Evolutionary conservation across 148 eudicot genomes (phyloP).

Genomic region (Polygonum maritimum): DNA sequence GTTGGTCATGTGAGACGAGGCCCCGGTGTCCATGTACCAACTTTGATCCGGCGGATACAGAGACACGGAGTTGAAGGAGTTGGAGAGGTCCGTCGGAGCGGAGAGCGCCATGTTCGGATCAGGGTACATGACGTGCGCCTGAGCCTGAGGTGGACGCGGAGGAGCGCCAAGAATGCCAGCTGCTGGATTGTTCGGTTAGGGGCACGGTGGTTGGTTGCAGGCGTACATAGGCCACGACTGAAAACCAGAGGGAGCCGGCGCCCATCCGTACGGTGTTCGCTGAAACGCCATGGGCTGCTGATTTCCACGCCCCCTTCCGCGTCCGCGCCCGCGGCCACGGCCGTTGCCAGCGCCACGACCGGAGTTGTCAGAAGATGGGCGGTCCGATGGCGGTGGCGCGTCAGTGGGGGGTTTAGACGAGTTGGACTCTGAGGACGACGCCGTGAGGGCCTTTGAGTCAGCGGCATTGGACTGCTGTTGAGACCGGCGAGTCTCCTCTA

Average conservation of each 20-base stretch:
- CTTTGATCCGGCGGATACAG: not conserved
- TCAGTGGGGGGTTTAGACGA: no score
- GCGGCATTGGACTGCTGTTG: not conserved
- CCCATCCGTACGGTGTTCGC: not conserved
- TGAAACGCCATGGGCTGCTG: not conserved
- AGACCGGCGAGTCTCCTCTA: not conserved
- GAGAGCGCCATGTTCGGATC: not conserved
- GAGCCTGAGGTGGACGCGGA: not conserved
- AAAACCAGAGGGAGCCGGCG: no score
- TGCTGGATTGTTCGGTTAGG: not conserved
- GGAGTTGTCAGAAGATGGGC: not conserved
- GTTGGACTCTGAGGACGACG: accelerated
- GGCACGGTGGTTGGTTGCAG: not conserved
- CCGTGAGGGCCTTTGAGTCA: not conserved
- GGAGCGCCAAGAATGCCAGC: not conserved
- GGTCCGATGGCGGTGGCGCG: no score
- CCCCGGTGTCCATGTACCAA: not conserved
- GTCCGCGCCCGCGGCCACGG: not conserved
- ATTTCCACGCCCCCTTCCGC: not conserved
- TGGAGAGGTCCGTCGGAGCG: not conserved
- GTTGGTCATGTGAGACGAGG: no score
- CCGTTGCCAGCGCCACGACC: not conserved
- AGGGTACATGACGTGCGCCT: not conserved
- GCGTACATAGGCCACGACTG: not conserved
- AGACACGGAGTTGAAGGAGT: not conserved